phyloP scores from a whole-genome alignment of 1,139 yeast genomes.

The Taphrina deformans region DNA sequence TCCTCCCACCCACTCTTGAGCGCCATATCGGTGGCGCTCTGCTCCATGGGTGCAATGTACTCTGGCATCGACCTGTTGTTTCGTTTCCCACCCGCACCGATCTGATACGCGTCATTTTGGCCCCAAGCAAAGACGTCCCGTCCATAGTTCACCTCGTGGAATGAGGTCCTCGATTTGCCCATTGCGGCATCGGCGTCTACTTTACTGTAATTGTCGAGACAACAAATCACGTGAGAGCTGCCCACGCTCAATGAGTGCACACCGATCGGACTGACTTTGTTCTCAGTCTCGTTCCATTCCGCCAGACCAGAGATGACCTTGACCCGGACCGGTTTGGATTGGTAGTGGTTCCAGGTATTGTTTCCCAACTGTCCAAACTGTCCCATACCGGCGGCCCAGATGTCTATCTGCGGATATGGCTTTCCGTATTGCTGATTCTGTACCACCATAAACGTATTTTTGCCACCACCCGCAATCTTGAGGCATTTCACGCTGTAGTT shows the following conservation, averaged over 20 bases:
- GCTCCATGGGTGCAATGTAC: conserved; percentile 31
- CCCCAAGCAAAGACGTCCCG: conserved; percentile 78
- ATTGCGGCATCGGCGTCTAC: conserved; percentile 35
- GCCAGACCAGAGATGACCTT: conserved; percentile 51
- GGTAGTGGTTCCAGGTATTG: conserved; percentile 72
- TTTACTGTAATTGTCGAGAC: conserved; percentile 53
- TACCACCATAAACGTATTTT: conserved; percentile 56
- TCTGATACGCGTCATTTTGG: conserved; percentile 74
- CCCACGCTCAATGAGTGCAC: conserved; percentile 50
- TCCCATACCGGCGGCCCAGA: conserved; percentile 74
- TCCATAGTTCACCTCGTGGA: conserved; percentile 36
- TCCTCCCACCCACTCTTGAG: conserved; percentile 33
- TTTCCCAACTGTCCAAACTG: conserved; percentile 84
- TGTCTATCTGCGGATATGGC: conserved; percentile 36
- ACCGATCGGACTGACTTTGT: conserved; percentile 39
- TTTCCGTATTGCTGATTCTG: conserved; percentile 39
- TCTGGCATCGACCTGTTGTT: conserved; percentile 48
- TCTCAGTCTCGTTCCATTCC: conserved; percentile 52
- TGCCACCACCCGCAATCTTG: conserved; percentile 65
- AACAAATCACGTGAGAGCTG: conserved; percentile 63
- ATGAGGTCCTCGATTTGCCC: conserved; percentile 19
- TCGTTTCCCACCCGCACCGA: conserved; percentile 71
- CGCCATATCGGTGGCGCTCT: conserved; percentile 19
- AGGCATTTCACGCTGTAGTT: conserved; percentile 47
- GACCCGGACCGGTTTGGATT: conserved; percentile 63